phyloP scores from a whole-genome alignment of 2,329 filamentous ascomycete genomes.

The Colletotrichum endophyticum region DNA sequence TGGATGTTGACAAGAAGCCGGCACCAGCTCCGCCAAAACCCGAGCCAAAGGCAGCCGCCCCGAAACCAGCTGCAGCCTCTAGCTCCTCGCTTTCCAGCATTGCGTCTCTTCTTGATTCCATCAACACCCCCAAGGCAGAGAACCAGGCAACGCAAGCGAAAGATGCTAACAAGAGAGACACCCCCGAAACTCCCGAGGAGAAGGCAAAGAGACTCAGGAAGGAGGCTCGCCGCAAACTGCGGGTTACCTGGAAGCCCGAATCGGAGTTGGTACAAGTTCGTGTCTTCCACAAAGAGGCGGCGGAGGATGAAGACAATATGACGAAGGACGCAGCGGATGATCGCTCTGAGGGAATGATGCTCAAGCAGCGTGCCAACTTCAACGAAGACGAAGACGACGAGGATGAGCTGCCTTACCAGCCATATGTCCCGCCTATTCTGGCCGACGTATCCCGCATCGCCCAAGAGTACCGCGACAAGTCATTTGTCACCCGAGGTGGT shows the following conservation, averaged over 20 bases:
- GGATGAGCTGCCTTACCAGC: conserved; percentile 56
- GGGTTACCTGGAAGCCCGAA: conserved; percentile 74
- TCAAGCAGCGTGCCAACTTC: conserved; percentile 57
- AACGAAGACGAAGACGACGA: conserved; percentile 62
- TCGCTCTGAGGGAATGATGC: conserved; percentile 73
- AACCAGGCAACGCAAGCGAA: conserved; percentile 58
- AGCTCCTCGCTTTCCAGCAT: conserved; percentile 52
- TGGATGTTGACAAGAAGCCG: conserved; percentile 21
- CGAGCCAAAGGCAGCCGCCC: conserved; percentile 26
- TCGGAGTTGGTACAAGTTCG: conserved; percentile 69
- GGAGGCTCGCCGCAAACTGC: conserved; percentile 71
- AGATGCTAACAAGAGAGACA: conserved; percentile 39
- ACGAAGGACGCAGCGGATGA: conserved; percentile 76
- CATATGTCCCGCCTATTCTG: conserved; percentile 54
- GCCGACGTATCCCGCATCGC: conserved; percentile 54
- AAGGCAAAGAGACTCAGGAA: conserved; percentile 72
- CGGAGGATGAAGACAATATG: conserved; percentile 73
- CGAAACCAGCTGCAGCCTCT: conserved; percentile 34
- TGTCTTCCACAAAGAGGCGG: conserved; percentile 74
- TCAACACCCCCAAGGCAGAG: conserved; percentile 48
- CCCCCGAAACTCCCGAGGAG: conserved; percentile 71
- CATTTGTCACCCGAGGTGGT: conserved; percentile 61
- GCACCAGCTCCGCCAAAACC: conserved; percentile 22
- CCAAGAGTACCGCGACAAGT: conserved; percentile 49
- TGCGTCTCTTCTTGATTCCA: conserved; percentile 58